A percentile compares a stretch with the other conserved stretches of the same genome.
These are phyloP conservation scores for Acaromyces ingoldii DNA, from an alignment of 1,284 basidiomycete genomes.

Conservation along the genomic window DNA sequence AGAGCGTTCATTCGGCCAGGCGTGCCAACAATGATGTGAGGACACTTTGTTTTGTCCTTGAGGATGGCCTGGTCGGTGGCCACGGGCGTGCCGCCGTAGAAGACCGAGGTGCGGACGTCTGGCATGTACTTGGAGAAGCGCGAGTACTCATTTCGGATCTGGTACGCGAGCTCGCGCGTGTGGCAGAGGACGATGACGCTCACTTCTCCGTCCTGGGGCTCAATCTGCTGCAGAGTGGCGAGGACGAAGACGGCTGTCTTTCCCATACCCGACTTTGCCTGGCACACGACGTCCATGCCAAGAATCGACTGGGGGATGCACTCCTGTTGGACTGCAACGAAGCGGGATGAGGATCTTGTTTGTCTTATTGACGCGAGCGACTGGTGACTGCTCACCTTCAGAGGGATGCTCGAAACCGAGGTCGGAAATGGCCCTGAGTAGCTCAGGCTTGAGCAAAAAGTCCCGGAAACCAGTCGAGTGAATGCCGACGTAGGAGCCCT, in stretches of 20 bases:
- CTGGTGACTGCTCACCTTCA: slow-evolving; percentile 67
- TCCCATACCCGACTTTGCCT: slow-evolving; percentile 99
- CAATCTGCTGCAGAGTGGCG: slow-evolving; percentile 94
- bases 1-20: slow-evolving; percentile 62
- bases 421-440: slow-evolving; percentile 95
- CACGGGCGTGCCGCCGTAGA: slow-evolving; percentile 95
- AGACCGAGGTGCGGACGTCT: slow-evolving; percentile 91
- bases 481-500: slow-evolving; percentile 51
- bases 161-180: slow-evolving; percentile 97
- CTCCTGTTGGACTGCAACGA: slow-evolving; percentile 86
- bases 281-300: slow-evolving; percentile 98
- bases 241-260: slow-evolving; percentile 99
- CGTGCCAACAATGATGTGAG: slow-evolving; percentile 97
- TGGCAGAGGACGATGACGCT: slow-evolving; percentile 97
- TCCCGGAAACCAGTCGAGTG: slow-evolving; percentile 58
- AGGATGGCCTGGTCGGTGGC: slow-evolving; percentile 89
- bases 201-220: slow-evolving; percentile 96
- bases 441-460: slow-evolving; percentile 93
- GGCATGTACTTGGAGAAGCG: slow-evolving; percentile 99
- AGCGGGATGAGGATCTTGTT: neutral
- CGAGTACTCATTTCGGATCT: slow-evolving; percentile 99
- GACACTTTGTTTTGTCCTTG: slow-evolving; percentile 94
- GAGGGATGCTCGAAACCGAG: slow-evolving; percentile 99
- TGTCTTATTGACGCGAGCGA: neutral
- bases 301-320: slow-evolving; percentile 99